Evolutionary conservation across 2,329 filamentous ascomycete species (phyloP), one percentile per base, ranked within the genome.

Genomic region (Verticillium nonalfalfae): DNA sequence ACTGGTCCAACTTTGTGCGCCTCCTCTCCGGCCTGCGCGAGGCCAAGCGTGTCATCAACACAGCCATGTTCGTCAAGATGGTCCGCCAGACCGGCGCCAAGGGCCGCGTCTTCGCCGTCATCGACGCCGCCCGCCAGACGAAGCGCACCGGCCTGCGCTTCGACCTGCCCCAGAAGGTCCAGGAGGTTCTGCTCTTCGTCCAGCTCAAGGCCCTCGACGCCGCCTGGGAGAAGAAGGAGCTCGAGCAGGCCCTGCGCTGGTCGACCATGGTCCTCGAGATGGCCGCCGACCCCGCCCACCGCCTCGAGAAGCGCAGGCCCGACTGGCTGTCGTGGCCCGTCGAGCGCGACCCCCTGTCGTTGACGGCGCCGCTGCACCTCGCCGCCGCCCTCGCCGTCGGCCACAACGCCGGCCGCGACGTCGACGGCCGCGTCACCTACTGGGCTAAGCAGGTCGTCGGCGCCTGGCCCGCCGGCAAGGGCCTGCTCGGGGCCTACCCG

Each of bases 51-150:
- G 70, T 85, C 38, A 76, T 86, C 64, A 80, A 85, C 63, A 79
- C 78, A 66, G 77, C 80, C 54, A 79, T 78, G 65, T 58, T n/a
- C 34, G 26, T 39, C 59, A 76, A 74, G 68, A 71, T 83, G 57
- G 66, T 80, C 38, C 76, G 81, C 13, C 62, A 72, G 50, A 76
- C 79, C 7, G 76, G 76, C 59, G 26, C 60, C 34, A 71, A 71
- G 59, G 79, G 77, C 52, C 75, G 76, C 61, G 71, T 83, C 45
- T 75, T 73, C 68, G 66, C 76, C 13, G 70, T 85, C 38, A 76
- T 86, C 65, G 81, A 85, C 63, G 79, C 78, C 66, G 78, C 81
- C 52, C 79, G 79, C 66, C 73, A 76, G 65, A 76, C 74, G 60
- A 70, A 75, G 35, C 73, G 74, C 69, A 85, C 84, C 1, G 78